phyloP scores from a whole-genome alignment of 495 filamentous ascomycete genomes.

The Lepraria neglecta region DNA sequence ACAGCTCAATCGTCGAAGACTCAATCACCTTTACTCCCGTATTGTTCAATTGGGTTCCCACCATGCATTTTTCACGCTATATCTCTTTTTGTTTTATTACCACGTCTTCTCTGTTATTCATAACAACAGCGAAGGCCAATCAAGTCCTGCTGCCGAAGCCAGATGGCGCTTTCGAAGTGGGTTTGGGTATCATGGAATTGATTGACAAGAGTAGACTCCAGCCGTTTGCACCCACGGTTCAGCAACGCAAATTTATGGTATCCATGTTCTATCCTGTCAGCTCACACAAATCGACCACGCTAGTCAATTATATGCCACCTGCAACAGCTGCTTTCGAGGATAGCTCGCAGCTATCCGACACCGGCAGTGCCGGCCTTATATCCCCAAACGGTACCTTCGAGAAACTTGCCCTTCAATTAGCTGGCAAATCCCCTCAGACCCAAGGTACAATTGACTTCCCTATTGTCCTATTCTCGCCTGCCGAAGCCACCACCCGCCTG shows the following conservation, averaged over 20 bases:
- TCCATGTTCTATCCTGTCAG: constrained; percentile 3
- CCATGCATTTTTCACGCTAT: constrained; percentile 6
- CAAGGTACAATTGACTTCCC: constrained; percentile 11
- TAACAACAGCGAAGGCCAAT: neutral
- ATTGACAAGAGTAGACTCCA: constrained; percentile 7
- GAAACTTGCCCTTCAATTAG: neutral
- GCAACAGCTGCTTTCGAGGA: constrained; percentile 12
- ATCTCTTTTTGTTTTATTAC: constrained; percentile 5
- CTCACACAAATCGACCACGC: neutral
- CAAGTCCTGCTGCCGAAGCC: constrained; percentile 5
- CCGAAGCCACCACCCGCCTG: constrained; percentile 29
- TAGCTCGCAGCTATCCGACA: neutral
- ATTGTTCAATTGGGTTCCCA: constrained; percentile 1
- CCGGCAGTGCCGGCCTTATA: neutral
- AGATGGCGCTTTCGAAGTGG: constrained; percentile 1
- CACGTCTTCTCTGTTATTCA: neutral
- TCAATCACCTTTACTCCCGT: neutral
- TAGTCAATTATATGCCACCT: constrained; percentile 5
- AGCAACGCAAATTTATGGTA: constrained; percentile 7
- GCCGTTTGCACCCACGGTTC: constrained; percentile 3
- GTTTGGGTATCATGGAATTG: constrained; percentile 9
- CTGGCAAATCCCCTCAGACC: neutral
- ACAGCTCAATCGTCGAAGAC: neutral
- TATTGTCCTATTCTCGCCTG: constrained; percentile 40
- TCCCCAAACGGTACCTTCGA: constrained; percentile 14